A percentile compares a stretch with the other conserved stretches of the same genome.
These are phyloP conservation scores for Hypoxylon sp. DNA, from an alignment of 2,329 filamentous ascomycete genomes.

Conservation along the genomic window DNA sequence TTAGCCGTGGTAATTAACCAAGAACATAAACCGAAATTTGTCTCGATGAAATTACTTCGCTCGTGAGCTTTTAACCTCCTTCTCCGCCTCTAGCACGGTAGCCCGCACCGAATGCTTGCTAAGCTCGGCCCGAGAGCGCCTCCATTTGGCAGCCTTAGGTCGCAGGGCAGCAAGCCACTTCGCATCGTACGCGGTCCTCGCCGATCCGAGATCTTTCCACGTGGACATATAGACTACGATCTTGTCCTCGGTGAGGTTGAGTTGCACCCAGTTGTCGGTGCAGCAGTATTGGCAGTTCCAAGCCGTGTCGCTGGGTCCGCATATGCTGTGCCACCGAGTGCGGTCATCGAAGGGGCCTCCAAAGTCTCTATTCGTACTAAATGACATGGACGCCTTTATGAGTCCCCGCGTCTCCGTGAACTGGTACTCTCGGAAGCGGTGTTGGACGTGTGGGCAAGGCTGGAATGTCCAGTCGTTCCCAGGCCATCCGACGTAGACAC, in stretches of 20 bases:
- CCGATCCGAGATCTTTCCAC: constrained; percentile 37
- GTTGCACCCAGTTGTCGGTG: constrained; percentile 27
- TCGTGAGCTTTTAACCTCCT: not conserved
- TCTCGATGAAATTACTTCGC: not conserved
- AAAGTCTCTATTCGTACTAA: constrained; percentile 9
- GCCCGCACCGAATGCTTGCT: constrained; percentile 1
- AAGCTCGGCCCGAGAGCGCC: constrained; percentile 2
- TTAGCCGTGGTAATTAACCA: constrained; percentile 6
- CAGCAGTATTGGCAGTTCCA: constrained; percentile 31
- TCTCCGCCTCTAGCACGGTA: constrained; percentile 7
- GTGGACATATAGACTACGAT: constrained; percentile 30
- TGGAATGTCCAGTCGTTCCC: constrained; percentile 31
- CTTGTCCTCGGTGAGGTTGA: constrained; percentile 34
- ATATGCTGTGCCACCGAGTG: constrained; percentile 25
- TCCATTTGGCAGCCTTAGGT: constrained; percentile 1
- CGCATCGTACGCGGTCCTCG: constrained; percentile 25
- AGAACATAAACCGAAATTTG: not conserved
- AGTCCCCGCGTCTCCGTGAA: constrained; percentile 34
- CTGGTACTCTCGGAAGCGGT: constrained; percentile 22
- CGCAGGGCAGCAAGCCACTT: constrained; percentile 38
- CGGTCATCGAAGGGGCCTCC: not conserved
- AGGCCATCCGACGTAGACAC: constrained; percentile 3
- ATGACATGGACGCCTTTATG: constrained; percentile 28
- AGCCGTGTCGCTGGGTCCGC: constrained; percentile 18
- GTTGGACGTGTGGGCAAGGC: constrained; percentile 34